Evolutionary conservation across 805 yeast species (phyloP), one percentile per base, ranked within the genome.

Genomic region (Metschnikowia proteae): DNA sequence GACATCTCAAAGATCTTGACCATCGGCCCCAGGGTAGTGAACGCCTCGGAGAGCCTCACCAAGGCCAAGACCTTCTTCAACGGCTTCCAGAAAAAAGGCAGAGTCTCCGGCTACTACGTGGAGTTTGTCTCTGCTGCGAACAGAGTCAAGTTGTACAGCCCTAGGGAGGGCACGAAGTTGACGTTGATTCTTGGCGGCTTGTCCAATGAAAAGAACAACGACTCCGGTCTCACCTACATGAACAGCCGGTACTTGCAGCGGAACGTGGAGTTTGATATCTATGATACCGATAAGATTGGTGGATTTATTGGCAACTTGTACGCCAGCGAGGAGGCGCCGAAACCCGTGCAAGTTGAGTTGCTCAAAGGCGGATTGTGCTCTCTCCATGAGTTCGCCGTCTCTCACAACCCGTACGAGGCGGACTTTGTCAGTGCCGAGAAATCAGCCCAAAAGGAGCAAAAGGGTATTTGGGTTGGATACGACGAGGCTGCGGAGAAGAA

Each of bases 171-270:
- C 40, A 68, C 80, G 47, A 81, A 79, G 57, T 69, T 89, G 59
- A 82, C 84, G 3, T 74, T 88, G 52, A 86, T 88, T 9, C 75
- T 88, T 41, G 91, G 91, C 33, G 96, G 96, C 3, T 74, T 88
- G 55, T 63, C 79, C 27, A 69, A 68, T 66, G 71, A 60, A 42
- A 64, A 65, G 48, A 45, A 58, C 9, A 70, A 78, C 22, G 76
- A 37, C 7, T 25, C 71, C 35, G 88, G 88, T 1, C 60, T 80
- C 28, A 78, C 72, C 34, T 82, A 70, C 60, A 75, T 82, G 51
- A 73, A 71, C 58, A 76, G 74, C 52, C 77, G 78, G 51, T 74
- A 78, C 45, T 71, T 81, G 63, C 96, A 88, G 68, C 79, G 89
- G 61, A 88, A 83, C 52, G 87, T 88, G 38, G 82, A 79, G 54